Evolutionary conservation across 2,329 filamentous ascomycete genomes (phyloP), one percentile per base, ranked within the genome.

Genomic region (Rhynchosporium graminicola): DNA sequence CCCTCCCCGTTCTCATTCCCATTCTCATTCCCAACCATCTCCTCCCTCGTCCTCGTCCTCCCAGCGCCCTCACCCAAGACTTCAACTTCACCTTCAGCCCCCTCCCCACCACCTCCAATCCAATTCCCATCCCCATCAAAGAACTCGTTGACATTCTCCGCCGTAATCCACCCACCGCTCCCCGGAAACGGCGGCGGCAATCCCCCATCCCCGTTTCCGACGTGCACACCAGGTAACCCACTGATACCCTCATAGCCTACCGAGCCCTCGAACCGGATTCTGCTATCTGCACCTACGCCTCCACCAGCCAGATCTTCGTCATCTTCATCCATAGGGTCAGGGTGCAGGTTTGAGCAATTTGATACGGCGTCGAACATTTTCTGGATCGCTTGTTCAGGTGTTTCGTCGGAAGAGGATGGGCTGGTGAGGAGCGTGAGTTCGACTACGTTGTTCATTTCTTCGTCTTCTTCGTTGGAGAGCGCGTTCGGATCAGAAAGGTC

Each of bases 141-240:
- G 72, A 87, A 96, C 69, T 96, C 85, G 67, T 89, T 81, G 74
- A 96, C 87, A 71, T 97, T 98, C 61, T 97, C 94, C 8, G 91
- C 90, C 15, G 94, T 98, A 72, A 98, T 92, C 90, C 90, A 94
- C 0, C 90, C 90, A 0, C 84, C 85, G 56, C 89, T 91, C 1
- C 90, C 89, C 0, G 90, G 88, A 75, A 90, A 84, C 0, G 87
- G 83, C 1, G 86, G 85, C n/a, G 86, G 86, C 29, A 88, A 72
- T 1, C 80, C 82, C 0, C 83, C 83, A 60, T 79, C 76, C 5
- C 69, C 69, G 12, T 76, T 75, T 15, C 82, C 82, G 45, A 75
- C 77, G 57, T 84, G 75, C 5, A 86, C 83, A 10, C 84, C 84
- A 0, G 79, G 78, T 69, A 85, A 79, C 0, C 84, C 85, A 40